Conservation (phyloP, 306 rosid species). For the Medicago truncatula region DNA sequence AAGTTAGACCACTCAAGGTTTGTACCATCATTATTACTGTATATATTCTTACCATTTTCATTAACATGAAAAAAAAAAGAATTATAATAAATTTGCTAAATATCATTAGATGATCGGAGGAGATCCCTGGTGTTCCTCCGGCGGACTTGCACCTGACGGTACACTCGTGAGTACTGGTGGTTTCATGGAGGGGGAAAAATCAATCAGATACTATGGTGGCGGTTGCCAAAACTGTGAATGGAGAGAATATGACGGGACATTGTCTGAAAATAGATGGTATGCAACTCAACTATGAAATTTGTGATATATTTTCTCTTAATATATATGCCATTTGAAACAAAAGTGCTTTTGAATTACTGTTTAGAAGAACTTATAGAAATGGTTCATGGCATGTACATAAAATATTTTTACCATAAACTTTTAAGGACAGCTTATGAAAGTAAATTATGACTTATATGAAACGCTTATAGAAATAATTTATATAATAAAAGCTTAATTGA, state of each 20-base stretch:
- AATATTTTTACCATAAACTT: too few relatives aligned
- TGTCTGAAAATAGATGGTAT: constrained; percentile 68
- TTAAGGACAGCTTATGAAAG: too few relatives aligned
- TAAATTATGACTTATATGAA: too few relatives aligned
- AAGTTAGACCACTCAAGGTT: constrained; percentile 72
- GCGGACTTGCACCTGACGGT: constrained; percentile 77
- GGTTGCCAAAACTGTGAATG: constrained; percentile 58
- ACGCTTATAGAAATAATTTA: too few relatives aligned
- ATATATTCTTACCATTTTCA: not conserved
- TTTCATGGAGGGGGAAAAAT: constrained; percentile 51
- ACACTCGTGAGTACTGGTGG: constrained; percentile 71
- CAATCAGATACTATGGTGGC: constrained; percentile 49
- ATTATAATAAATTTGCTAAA: not conserved
- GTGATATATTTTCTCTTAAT: too few relatives aligned
- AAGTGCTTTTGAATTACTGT: too few relatives aligned
- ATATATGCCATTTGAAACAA: too few relatives aligned
- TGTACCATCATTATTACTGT: not conserved
- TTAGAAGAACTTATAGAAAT: too few relatives aligned
- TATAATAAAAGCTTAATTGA: not conserved
- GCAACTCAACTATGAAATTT: not conserved
- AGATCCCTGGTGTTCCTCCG: constrained; percentile 94
- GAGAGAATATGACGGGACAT: constrained; percentile 47
- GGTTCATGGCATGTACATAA: too few relatives aligned
- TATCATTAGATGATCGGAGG: constrained; percentile 35
- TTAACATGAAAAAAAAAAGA: not conserved